These are phyloP conservation scores for Polytolypa hystricis DNA, from an alignment of 2,329 filamentous ascomycete species.

Conservation along the genomic window DNA sequence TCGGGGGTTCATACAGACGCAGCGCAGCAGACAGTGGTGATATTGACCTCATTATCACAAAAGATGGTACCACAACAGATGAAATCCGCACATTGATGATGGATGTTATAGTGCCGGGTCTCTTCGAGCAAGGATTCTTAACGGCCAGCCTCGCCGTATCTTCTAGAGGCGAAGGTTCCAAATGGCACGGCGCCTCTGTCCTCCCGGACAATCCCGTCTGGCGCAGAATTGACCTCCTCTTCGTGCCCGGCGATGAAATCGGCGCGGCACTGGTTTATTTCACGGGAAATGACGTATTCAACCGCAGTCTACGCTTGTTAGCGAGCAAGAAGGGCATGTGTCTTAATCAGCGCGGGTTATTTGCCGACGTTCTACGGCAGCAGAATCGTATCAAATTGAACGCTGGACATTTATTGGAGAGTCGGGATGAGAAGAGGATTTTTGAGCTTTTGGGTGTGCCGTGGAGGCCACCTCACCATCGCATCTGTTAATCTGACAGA, in stretches of 20 bases:
- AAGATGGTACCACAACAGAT: constrained; percentile 44
- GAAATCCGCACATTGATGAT: constrained; percentile 54
- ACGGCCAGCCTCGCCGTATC: constrained; percentile 55
- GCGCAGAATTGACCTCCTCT: constrained; percentile 74
- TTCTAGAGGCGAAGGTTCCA: constrained; percentile 50
- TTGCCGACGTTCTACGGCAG: constrained; percentile 55
- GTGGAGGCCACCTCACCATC: constrained; percentile 66
- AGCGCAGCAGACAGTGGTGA: constrained; percentile 66
- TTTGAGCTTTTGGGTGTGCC: constrained; percentile 74
- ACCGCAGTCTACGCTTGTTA: constrained; percentile 69
- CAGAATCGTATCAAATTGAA: constrained; percentile 48
- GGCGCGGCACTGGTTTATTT: constrained; percentile 90
- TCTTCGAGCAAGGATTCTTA: constrained; percentile 56
- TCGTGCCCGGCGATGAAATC: constrained; percentile 67
- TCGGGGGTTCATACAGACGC: constrained; percentile 76
- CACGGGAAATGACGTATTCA: constrained; percentile 91
- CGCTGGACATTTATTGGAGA: constrained; percentile 62
- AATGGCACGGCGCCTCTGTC: constrained; percentile 80
- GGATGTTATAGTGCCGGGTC: constrained; percentile 48
- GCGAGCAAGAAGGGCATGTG: constrained; percentile 73
- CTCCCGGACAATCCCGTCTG: constrained; percentile 52
- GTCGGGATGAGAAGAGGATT: constrained; percentile 63
- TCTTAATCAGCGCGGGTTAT: constrained; percentile 75
- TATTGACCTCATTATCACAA: constrained; percentile 76
- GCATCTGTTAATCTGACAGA: constrained; percentile 49